phyloP scores from a whole-genome alignment of 371 early-diverging fungal genomes.

The Syncephalastrum sp. region DNA sequence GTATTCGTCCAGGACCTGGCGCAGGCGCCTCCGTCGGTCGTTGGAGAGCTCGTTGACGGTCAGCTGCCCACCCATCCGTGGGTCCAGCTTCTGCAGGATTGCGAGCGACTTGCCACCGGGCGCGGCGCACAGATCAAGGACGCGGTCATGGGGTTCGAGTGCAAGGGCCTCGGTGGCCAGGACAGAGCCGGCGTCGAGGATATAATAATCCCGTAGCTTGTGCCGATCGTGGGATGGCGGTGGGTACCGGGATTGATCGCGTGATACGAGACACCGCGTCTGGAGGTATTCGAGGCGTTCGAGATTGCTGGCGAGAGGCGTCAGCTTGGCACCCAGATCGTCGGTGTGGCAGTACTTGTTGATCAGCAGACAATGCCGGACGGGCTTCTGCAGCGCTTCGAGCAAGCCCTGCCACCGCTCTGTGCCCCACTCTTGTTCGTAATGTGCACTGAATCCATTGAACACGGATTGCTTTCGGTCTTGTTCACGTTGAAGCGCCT shows the following conservation, averaged over 20 bases:
- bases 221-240: constrained; percentile 31
- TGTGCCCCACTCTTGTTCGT: constrained; percentile 44
- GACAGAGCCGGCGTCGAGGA: constrained; percentile 71
- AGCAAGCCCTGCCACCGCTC: constrained; percentile 54
- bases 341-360: constrained; percentile 44
- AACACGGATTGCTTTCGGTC: constrained; percentile 33
- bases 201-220: constrained; percentile 49
- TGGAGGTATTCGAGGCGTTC: constrained; percentile 32
- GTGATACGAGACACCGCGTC: constrained; percentile 41
- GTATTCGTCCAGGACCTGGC: constrained; percentile 59
- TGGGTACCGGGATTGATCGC: constrained; percentile 32
- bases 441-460: constrained; percentile 41
- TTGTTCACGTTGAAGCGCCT: constrained; percentile 28
- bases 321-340: constrained; percentile 16
- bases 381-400: constrained; percentile 41
- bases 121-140: constrained; percentile 80
- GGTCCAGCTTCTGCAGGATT: constrained; percentile 51
- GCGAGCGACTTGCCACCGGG: constrained; percentile 72
- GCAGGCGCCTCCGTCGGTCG: constrained; percentile 53
- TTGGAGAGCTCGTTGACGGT: constrained; percentile 56
- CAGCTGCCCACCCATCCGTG: constrained; percentile 34
- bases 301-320: constrained; percentile 17
- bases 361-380: constrained; percentile 51
- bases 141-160: constrained; percentile 65
- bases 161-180: constrained; percentile 61